These are phyloP conservation scores for Yueomyces sp. DNA, from an alignment of 805 yeast genomes.

Conservation along the genomic window DNA sequence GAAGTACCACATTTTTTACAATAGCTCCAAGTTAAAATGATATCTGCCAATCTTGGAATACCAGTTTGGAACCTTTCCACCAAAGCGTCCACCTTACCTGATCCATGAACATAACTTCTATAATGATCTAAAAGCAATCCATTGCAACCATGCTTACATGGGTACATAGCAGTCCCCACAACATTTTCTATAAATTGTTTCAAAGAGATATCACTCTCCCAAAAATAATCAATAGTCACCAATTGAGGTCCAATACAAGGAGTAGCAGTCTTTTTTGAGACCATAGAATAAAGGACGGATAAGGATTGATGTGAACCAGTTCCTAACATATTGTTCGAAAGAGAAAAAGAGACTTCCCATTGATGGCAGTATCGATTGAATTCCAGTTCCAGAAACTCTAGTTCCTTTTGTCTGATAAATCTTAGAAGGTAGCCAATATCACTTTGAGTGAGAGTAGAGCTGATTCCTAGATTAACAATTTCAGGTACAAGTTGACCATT, in stretches of 20 bases:
- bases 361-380: slow-evolving; percentile 32
- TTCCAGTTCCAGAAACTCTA: slow-evolving; percentile 20
- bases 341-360: slow-evolving; percentile 51
- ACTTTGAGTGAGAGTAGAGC: slow-evolving; percentile 20
- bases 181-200: slow-evolving; percentile 81
- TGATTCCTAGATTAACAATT: slow-evolving; percentile 11
- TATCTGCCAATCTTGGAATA: slow-evolving; percentile 47
- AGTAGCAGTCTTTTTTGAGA: slow-evolving; percentile 69
- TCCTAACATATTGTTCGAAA: slow-evolving; percentile 45
- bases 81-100: slow-evolving; percentile 65
- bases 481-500: slow-evolving; percentile 6
- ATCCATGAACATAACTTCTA: slow-evolving; percentile 79
- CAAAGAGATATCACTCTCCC: slow-evolving; percentile 80
- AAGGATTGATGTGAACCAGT: slow-evolving; percentile 70
- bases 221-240: slow-evolving; percentile 74
- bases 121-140: slow-evolving; percentile 59
- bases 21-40: slow-evolving; percentile 80
- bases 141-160: slow-evolving; percentile 77
- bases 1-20: slow-evolving; percentile 68
- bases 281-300: slow-evolving; percentile 66
- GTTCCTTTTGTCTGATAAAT: slow-evolving; percentile 21
- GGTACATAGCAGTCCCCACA: slow-evolving; percentile 48
- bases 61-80: slow-evolving; percentile 48
- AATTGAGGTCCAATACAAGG: slow-evolving; percentile 88
- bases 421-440: slow-evolving; percentile 23